These are phyloP conservation scores for Nigrograna mackinnonii DNA, from an alignment of 2,329 filamentous ascomycete genomes.

Conservation along the genomic window DNA sequence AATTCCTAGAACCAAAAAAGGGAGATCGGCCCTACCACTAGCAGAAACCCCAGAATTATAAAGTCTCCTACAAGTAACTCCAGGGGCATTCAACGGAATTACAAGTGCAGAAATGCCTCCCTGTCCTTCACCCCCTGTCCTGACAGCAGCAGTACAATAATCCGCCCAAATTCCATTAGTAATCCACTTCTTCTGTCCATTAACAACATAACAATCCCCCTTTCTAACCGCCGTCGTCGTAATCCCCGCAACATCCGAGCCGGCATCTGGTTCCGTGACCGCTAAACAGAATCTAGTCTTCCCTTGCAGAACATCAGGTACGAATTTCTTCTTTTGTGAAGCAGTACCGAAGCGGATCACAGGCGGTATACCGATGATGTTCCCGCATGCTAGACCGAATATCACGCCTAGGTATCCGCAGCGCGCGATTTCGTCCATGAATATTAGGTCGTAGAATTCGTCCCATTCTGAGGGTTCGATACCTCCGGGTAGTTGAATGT, in stretches of 20 bases:
- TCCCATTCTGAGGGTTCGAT: constrained; percentile 19
- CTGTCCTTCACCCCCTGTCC: neutral
- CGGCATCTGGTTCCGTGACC: constrained; percentile 83
- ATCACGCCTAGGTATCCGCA: constrained; percentile 11
- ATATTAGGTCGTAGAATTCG: constrained; percentile 27
- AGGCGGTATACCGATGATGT: constrained; percentile 17
- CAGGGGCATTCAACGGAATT: neutral
- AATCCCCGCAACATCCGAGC: constrained; percentile 75
- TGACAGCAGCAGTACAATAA: constrained; percentile 76
- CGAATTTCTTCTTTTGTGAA: constrained; percentile 64
- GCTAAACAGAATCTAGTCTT: constrained; percentile 84
- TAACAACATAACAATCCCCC: constrained; percentile 58
- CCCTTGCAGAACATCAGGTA: constrained; percentile 72
- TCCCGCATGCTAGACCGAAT: constrained; percentile 8
- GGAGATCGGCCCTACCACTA: neutral
- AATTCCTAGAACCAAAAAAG: no score
- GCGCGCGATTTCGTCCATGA: constrained; percentile 24
- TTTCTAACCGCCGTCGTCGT: constrained; percentile 65
- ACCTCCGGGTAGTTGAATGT: constrained; percentile 5
- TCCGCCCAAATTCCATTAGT: constrained; percentile 76
- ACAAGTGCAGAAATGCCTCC: neutral
- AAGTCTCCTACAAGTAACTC: neutral
- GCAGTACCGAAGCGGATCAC: neutral
- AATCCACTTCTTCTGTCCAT: constrained; percentile 81
- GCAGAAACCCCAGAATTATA: neutral